Percentiles rank a stretch among this genome's conserved stretches.
These are phyloP conservation scores for Teratosphaeria zuluensis DNA, from an alignment of 2,329 filamentous ascomycete genomes.

Conservation along the genomic window DNA sequence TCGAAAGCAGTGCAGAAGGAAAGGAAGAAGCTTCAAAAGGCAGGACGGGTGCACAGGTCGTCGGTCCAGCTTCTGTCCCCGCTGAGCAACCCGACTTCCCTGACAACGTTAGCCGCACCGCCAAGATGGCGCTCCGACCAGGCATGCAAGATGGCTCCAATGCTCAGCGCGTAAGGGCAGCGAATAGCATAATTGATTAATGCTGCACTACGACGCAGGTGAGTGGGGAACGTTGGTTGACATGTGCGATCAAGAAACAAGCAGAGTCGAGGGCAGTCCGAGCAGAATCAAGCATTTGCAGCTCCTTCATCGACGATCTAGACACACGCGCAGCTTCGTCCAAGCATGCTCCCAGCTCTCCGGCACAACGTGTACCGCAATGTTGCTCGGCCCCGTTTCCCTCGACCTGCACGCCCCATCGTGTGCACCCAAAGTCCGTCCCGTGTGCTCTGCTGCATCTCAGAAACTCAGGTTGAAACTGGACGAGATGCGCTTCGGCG, in stretches of 20 bases:
- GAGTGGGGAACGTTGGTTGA: background rate
- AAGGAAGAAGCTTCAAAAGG: background rate
- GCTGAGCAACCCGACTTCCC: background rate
- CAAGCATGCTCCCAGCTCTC: background rate
- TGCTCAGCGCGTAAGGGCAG: background rate
- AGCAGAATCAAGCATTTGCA: background rate
- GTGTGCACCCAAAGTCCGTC: background rate
- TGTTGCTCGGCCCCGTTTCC: background rate
- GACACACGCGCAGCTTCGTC: background rate
- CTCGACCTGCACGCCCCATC: background rate
- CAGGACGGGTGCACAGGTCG: background rate
- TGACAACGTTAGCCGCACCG: constrained; percentile 3
- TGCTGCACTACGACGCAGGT: background rate
- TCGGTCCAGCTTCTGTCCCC: background rate
- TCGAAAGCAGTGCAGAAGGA: constrained; percentile 1
- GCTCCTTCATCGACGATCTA: background rate
- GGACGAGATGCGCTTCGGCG: background rate
- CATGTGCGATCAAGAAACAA: too few relatives aligned
- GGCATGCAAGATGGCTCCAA: background rate
- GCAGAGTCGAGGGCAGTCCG: too few relatives aligned
- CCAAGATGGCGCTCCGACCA: background rate
- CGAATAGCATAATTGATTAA: background rate
- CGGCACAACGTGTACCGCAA: background rate
- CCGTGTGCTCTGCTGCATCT: background rate
- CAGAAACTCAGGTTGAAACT: background rate